Base-by-base conservation (phyloP, 2,329 filamentous ascomycete genomes). In the Paraphaeosphaeria minitans region DNA sequence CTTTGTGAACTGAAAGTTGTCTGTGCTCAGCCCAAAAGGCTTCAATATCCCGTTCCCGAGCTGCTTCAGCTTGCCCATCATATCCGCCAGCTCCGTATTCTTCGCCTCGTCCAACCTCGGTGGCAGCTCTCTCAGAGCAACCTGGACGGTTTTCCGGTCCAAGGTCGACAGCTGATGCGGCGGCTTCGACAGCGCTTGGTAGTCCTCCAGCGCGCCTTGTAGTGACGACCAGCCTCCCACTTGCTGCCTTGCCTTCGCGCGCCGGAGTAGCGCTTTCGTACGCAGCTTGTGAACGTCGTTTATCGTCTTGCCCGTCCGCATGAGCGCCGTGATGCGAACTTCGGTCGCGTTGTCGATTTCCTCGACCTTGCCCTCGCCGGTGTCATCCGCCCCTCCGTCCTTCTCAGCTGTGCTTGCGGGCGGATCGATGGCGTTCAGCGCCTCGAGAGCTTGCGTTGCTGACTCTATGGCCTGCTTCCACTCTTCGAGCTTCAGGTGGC, bases 11-110 rank as follows among this genome's bases (percentile, higher is more conserved):
- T 97, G 88, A 73, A 99, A 98, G 75, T 96, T 97, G 47, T 96
- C 89, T 12, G 95, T 98, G 59, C 90, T 96, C 66, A 99, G 78
- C 1, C 95, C 95, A 80, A 98, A 98, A 0, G 94, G 94, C 74
- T 91, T 96, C 52, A 99, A 76, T 16, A 99, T 87, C 1, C 93
- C 92, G 73, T 99, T 97, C 0, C 95, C 95, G 60, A 99, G 80
- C 78, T 91, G 88, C 74, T 96, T 97, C 68, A 99, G 79, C 80
- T 98, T 97, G 19, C 90, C 91, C 93, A 97, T 96, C 93, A 98
- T 97, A 79, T 99, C 94, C 2, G 85, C 89, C 85, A 95, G 92
- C 78, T 99, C 95, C 66, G 84, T 85, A 71, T 97, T 89, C 78
- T 93, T 92, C 1, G 93, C 93, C 19, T 85, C 85, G 64, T 94